A percentile compares a stretch with the other conserved stretches of the same genome.
These are phyloP conservation scores for Pseudogymnoascus sp. DNA, from an alignment of 2,329 filamentous ascomycete species.

Conservation along the genomic window DNA sequence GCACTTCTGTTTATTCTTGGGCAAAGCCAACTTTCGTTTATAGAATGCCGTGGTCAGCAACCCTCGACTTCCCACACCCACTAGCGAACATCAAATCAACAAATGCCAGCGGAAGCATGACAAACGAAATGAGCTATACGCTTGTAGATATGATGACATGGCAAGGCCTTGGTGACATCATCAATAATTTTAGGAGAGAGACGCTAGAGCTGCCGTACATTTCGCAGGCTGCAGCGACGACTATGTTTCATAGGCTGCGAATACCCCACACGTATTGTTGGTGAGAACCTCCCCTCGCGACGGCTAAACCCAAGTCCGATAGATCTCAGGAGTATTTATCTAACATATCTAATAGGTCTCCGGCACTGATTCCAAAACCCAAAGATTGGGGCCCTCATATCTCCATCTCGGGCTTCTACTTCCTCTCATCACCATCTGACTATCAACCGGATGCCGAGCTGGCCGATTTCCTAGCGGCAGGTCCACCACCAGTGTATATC, in stretches of 20 bases:
- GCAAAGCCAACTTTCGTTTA: neutral
- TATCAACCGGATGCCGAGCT: constrained; percentile 59
- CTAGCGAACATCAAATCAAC: constrained; percentile 56
- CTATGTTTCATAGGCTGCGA: constrained; percentile 64
- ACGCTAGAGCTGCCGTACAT: constrained; percentile 69
- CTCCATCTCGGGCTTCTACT: constrained; percentile 65
- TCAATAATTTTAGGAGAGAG: constrained; percentile 76
- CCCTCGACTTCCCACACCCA: constrained; percentile 59
- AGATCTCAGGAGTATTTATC: neutral
- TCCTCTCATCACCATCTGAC: constrained; percentile 55
- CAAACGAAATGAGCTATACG: constrained; percentile 62
- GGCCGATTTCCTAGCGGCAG: constrained; percentile 54
- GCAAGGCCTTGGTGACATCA: constrained; percentile 77
- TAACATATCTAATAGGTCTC: constrained; percentile 42
- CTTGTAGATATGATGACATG: constrained; percentile 66
- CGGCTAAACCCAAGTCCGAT: neutral
- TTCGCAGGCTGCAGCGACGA: constrained; percentile 74
- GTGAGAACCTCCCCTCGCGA: constrained; percentile 29
- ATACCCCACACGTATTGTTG: constrained; percentile 90
- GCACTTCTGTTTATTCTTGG: constrained; percentile 11
- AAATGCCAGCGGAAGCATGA: constrained; percentile 53
- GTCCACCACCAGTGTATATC: constrained; percentile 67
- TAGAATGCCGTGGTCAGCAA: constrained; percentile 59
- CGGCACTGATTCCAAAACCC: constrained; percentile 64
- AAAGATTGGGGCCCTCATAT: constrained; percentile 64